Conservation (phyloP, 1,284 basidiomycete species). For the Apiotrichum montevideense region DNA sequence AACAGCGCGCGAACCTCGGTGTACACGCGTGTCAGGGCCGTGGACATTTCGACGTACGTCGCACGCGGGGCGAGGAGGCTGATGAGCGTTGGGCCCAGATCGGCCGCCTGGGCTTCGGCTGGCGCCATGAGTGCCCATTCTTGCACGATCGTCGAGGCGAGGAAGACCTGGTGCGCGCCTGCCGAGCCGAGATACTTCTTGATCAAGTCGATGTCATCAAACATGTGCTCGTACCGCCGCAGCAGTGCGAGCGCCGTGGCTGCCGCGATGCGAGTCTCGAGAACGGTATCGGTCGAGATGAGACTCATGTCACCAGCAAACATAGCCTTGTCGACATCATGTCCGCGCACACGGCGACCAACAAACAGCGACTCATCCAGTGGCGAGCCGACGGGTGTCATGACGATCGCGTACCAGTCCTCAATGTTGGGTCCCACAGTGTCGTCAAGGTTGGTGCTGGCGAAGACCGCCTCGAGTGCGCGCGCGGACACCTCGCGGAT, state of each 20-base stretch:
- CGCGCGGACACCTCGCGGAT: conserved; percentile 72
- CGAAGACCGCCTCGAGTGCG: conserved; percentile 70
- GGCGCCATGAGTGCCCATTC: conserved; percentile 68
- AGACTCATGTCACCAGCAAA: conserved; percentile 83
- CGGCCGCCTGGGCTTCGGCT: conserved; percentile 55
- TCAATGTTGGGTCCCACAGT: conserved; percentile 39
- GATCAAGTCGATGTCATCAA: conserved; percentile 56
- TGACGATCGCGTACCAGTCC: conserved; percentile 75
- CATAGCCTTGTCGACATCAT: conserved; percentile 97
- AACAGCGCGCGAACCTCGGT: conserved; percentile 73
- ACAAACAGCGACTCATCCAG: conserved; percentile 71
- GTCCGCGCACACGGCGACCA: conserved; percentile 49
- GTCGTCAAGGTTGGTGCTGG: conserved; percentile 47
- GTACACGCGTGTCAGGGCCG: conserved; percentile 72
- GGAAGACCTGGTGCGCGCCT: conserved; percentile 85
- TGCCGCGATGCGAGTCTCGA: conserved; percentile 75
- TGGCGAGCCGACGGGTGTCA: conserved; percentile 82
- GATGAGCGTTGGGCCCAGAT: conserved; percentile 60
- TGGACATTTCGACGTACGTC: conserved; percentile 87
- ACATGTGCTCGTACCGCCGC: conserved; percentile 12
- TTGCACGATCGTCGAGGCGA: conserved; percentile 77
- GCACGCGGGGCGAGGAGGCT: conserved; percentile 70
- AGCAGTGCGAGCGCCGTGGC: conserved; percentile 67
- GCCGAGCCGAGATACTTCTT: conserved; percentile 73
- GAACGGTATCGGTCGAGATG: conserved; percentile 68